Evolutionary conservation across 202 grass and related monocot species (phyloP), one percentile per base, ranked within the genome.

Genomic region (Schoenoplectus triqueter): DNA sequence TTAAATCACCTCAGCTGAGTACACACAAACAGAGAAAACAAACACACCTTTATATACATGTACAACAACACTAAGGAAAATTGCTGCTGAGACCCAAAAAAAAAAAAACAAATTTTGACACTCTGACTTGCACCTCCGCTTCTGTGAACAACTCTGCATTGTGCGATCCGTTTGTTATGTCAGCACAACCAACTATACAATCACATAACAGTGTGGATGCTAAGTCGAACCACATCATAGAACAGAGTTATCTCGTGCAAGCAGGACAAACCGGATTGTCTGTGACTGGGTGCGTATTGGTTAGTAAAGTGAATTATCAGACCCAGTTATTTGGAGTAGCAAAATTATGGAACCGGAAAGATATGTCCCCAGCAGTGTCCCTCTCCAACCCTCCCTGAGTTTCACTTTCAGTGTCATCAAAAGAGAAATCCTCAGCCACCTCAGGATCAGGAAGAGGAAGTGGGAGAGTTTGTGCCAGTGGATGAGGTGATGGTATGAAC

Each of bases 281-380:
- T 5, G 1, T 59, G 4, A 41, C 45, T 14, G 73, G 10, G 31
- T 31, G 31, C 31, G 31, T 52, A 73, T 6, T 3, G 17, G 8
- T 21, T 31, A 31, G 31, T 31, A 48, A 73, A 52, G 47, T 0
- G 1, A 77, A 57, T 57, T 0, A 9, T 95, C 89, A 93, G 18
- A 99, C 93, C 91, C 96, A 96, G 60, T 93, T 94, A 85, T 91
- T 94, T 65, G 91, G 87, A 40, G 90, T 78, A 39, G 85, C 78
- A 86, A 95, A 94, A 4, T 99, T 87, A 60, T 94, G 93, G 69
- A 99, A 99, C 75, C 96, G 93, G 85, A 99, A 99, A 31, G 92
- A 94, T 3, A 82, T 70, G 67, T 94, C 90, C 10, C 93, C 96
- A 0, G 90, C 93, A 0, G 90, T 90, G 85, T 95, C 93, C 88